Base-by-base conservation (phyloP, 2,329 filamentous ascomycete genomes). In the Calonectria pseudoreteaudii region DNA sequence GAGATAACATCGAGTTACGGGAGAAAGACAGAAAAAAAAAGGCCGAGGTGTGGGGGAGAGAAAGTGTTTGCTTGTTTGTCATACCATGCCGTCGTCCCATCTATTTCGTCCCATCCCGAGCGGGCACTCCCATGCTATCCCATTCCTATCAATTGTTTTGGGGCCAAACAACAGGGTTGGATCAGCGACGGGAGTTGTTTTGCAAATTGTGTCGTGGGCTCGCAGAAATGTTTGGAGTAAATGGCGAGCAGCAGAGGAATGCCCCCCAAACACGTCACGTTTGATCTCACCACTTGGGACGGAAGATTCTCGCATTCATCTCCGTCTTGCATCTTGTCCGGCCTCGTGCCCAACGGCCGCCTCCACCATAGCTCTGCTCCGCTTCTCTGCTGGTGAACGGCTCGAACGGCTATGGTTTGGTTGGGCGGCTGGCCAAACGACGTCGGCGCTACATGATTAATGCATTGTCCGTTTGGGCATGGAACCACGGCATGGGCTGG, bases 341-440 rank as follows among this genome's bases (percentile, higher is more conserved):
- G 62, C n/a, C 62, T 67, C 44, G 62, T 36, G 20, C 50, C 30
- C 69, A 67, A 52, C 62, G 52, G 36, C 41, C 62, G 50, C 47
- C 36, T 60, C 44, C 67, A 44, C 44, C 56, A 23, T 23, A 18
- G 14, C 58, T 64, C 56, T 62, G 23, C 9, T 14, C 13, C 20
- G 13, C 14, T 26, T 5, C 23, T 62, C 11, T 56, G 52, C 14
- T 56, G 52, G 52, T 16, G 52, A 56, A 31, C 52, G 53, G 60
- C 60, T 13, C 26, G 13, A 38, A 68, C 49, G 52, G 52, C 26
- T 16, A 26, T 49, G 64, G 67, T 41, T 34, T 49, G 64, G 67
- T 41, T 34, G 56, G 66, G 71, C 71, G 71, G 66, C 65, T 73
- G 71, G 20, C 50, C 71, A 73, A 73, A 73, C 66, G 26, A 31